A percentile compares a stretch with the other conserved stretches of the same genome.
phyloP scores from a whole-genome alignment of 2,329 filamentous ascomycete genomes.

The Alternaria tenuissima region DNA sequence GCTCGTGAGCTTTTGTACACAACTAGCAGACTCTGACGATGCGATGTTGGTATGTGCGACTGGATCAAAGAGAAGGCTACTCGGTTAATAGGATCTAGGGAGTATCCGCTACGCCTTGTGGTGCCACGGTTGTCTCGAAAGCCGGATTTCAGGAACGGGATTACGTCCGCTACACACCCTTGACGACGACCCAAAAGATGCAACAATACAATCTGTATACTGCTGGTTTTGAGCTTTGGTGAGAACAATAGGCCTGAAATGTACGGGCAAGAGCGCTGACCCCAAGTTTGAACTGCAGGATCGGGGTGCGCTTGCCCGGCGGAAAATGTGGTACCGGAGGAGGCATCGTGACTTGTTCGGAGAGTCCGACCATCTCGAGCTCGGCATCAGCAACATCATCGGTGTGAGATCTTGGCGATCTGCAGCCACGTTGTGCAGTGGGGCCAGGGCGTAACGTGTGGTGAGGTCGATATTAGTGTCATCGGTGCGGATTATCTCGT shows the following conservation, averaged over 20 bases:
- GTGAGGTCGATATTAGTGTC: constrained; percentile 1
- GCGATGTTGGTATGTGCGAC: constrained; percentile 24
- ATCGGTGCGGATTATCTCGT: constrained; percentile 6
- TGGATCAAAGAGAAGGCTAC: constrained; percentile 2
- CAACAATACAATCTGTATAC: background rate
- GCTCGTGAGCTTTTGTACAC: constrained; percentile 35
- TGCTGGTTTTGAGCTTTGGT: constrained; percentile 26
- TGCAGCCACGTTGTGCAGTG: constrained; percentile 3
- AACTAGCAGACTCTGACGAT: constrained; percentile 36
- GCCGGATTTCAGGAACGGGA: constrained; percentile 40
- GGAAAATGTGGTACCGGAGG: constrained; percentile 6
- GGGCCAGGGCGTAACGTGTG: constrained; percentile 5
- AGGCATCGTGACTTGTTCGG: constrained; percentile 7
- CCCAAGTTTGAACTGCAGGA: constrained; percentile 10
- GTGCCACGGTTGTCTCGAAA: constrained; percentile 31
- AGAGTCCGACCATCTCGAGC: constrained; percentile 14
- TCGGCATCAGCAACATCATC: constrained; percentile 16
- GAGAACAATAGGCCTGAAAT: background rate
- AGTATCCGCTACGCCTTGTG: constrained; percentile 37
- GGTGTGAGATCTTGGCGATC: constrained; percentile 21
- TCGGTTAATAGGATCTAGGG: constrained; percentile 19
- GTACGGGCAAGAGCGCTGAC: constrained; percentile 6
- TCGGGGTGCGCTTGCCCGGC: constrained; percentile 21
- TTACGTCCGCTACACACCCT: constrained; percentile 26
- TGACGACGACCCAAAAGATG: background rate